A percentile compares a stretch with the other conserved stretches of the same genome.
These are phyloP conservation scores for Aspergillus ellipticus DNA, from an alignment of 495 filamentous ascomycete species.

Conservation along the genomic window DNA sequence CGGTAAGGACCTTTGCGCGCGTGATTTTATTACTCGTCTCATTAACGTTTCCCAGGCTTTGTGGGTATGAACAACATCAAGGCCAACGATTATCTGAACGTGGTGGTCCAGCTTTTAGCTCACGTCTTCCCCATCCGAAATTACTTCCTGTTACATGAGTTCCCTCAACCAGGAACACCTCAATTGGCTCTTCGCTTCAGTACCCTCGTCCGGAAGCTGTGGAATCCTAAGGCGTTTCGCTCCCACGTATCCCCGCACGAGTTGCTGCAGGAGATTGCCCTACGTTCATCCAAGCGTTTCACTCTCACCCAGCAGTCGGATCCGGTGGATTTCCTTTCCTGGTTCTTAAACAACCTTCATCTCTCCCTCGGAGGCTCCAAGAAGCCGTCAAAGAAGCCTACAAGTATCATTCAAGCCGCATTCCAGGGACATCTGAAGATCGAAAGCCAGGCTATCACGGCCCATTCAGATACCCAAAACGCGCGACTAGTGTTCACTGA, in stretches of 20 bases:
- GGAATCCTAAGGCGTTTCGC: constrained; percentile 97
- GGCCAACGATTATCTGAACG: constrained; percentile 97
- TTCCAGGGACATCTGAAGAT: constrained; percentile 92
- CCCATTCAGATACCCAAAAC: constrained; percentile 74
- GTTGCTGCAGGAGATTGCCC: constrained; percentile 87
- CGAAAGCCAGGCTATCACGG: constrained; percentile 91
- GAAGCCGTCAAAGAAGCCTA: constrained; percentile 63
- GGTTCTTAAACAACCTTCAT: constrained; percentile 96
- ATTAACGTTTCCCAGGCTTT: constrained; percentile 55
- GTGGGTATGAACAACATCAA: constrained; percentile 99
- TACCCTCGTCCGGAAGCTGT: constrained; percentile 92
- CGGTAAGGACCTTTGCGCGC: constrained; percentile 40
- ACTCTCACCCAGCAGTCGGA: constrained; percentile 89
- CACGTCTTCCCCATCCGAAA: constrained; percentile 90
- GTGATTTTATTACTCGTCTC: not conserved
- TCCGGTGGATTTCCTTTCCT: constrained; percentile 91
- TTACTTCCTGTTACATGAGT: constrained; percentile 79
- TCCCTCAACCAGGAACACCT: constrained; percentile 43
- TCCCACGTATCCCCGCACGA: constrained; percentile 97
- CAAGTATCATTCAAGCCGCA: constrained; percentile 78
- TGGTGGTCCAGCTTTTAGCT: constrained; percentile 87
- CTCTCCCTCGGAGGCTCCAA: constrained; percentile 86
- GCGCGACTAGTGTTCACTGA: constrained; percentile 94
- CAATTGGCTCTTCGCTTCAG: constrained; percentile 74
- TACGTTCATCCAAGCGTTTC: constrained; percentile 87